Percentiles rank a stretch among this genome's conserved stretches.
Evolutionary conservation across 108 stramenopile species (phyloP).

Genomic region (Aurantiochytrium sp.): DNA sequence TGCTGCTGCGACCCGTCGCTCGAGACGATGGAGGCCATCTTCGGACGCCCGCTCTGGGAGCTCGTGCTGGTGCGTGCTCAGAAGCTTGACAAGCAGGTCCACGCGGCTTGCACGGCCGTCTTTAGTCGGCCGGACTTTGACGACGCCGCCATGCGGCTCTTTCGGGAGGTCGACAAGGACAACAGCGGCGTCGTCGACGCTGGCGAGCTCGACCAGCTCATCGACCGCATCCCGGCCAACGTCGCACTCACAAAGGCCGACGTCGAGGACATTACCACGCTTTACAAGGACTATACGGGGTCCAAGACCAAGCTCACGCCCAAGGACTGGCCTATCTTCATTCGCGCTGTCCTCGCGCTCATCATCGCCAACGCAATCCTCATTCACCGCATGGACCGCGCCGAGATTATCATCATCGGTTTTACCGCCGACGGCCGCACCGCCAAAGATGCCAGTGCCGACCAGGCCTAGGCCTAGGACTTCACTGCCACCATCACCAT

Average conservation of each 20-base stretch:
- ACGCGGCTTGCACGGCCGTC: background rate
- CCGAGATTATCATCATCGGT: background rate
- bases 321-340: background rate
- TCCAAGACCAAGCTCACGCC: background rate
- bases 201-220: background rate
- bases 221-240: background rate
- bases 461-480: too few species aligned
- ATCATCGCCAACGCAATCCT: background rate
- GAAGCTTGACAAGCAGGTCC: background rate
- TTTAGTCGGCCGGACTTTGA: background rate
- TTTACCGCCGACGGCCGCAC: background rate
- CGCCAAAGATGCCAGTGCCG: too few species aligned
- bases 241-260: background rate
- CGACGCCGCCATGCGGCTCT: background rate
- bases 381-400: background rate
- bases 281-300: background rate
- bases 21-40: background rate
- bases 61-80: background rate
- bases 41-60: background rate
- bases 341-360: background rate
- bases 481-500: too few species aligned
- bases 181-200: background rate
- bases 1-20: conserved; percentile 1
- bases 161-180: background rate
- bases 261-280: background rate